These are phyloP conservation scores for Hymenoscyphus occultus DNA, from an alignment of 2,329 filamentous ascomycete species.

Conservation along the genomic window DNA sequence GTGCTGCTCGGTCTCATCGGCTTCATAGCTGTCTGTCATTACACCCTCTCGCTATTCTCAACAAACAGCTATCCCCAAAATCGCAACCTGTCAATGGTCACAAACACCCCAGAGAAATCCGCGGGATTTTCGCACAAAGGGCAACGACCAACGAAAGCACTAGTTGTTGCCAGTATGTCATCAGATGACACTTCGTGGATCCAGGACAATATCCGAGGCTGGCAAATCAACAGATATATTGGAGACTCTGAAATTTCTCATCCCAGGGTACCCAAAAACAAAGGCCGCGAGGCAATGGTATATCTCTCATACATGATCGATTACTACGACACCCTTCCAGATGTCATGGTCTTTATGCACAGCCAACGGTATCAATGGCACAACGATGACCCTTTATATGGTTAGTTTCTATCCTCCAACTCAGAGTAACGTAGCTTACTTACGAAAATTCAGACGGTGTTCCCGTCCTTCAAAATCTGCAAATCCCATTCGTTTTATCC, in stretches of 20 bases:
- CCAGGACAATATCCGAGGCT: slow-evolving; percentile 39
- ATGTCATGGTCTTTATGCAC: slow-evolving; percentile 27
- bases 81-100: neutral
- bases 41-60: neutral
- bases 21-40: neutral
- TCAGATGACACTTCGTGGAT: slow-evolving; percentile 42
- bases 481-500: slow-evolving; percentile 46
- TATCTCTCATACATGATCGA: slow-evolving; percentile 56
- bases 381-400: slow-evolving; percentile 25
- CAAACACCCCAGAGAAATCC: neutral
- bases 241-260: slow-evolving; percentile 29
- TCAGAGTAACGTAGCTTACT: neutral
- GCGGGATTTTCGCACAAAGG: neutral
- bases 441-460: slow-evolving; percentile 49
- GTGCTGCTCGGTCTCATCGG: neutral
- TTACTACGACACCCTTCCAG: slow-evolving; percentile 50
- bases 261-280: slow-evolving; percentile 50
- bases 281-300: slow-evolving; percentile 29
- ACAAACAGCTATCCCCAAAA: neutral
- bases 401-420: slow-evolving; percentile 3
- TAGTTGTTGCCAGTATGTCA: slow-evolving; percentile 37
- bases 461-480: slow-evolving; percentile 47
- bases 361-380: slow-evolving; percentile 46
- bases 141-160: slow-evolving; percentile 7
- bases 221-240: slow-evolving; percentile 23